Conservation (phyloP, 495 filamentous ascomycete genomes). For the Penicillium desertorum region DNA sequence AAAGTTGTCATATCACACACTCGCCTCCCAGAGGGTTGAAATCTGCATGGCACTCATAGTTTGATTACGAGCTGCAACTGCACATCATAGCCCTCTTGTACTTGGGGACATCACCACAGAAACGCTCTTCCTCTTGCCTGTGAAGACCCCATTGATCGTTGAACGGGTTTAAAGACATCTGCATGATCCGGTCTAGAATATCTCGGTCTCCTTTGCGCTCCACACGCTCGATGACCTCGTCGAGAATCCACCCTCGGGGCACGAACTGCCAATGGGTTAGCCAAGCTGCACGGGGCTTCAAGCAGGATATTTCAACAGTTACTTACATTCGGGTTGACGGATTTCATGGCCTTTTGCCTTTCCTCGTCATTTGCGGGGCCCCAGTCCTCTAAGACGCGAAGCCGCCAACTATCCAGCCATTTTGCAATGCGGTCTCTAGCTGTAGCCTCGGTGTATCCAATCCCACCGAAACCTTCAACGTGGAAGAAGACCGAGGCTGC, state of each 20-base stretch:
- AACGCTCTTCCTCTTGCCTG: constrained; percentile 73
- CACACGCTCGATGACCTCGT: constrained; percentile 85
- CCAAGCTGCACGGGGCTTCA: not conserved
- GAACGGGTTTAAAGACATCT: constrained; percentile 79
- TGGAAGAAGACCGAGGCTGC: constrained; percentile 70
- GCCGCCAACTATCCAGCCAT: constrained; percentile 75
- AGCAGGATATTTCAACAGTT: not conserved
- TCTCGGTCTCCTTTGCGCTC: constrained; percentile 81
- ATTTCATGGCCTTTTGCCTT: constrained; percentile 71
- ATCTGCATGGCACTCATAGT: not conserved
- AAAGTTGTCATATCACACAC: not conserved
- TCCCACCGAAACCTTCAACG: constrained; percentile 56
- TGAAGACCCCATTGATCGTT: constrained; percentile 74
- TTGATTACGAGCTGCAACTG: constrained; percentile 64
- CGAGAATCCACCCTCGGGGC: constrained; percentile 85
- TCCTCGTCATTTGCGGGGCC: constrained; percentile 54
- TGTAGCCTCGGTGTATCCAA: constrained; percentile 55
- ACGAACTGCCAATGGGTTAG: constrained; percentile 55
- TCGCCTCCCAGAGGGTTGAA: not conserved
- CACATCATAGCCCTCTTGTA: constrained; percentile 81
- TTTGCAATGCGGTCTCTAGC: constrained; percentile 63
- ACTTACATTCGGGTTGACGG: constrained; percentile 75
- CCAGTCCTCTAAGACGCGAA: constrained; percentile 72
- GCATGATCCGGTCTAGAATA: constrained; percentile 71
- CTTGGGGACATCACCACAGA: constrained; percentile 84